phyloP scores from a whole-genome alignment of 176 grass and related monocot species.

The Urochloa ruziziensis region DNA sequence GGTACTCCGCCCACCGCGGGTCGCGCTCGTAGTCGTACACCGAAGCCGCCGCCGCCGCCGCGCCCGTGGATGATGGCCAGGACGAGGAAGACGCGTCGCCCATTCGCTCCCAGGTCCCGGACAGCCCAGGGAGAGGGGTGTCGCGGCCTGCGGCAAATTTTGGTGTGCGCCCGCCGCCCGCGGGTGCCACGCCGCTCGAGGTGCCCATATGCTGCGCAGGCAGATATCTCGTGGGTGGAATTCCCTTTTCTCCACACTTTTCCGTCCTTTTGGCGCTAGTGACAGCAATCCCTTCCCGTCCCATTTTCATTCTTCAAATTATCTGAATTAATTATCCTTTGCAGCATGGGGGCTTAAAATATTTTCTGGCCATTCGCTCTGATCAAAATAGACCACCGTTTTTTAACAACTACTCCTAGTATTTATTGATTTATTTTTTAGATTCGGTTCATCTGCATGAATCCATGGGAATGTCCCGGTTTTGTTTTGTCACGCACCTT shows the following conservation, averaged over 20 bases:
- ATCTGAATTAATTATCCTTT: background rate
- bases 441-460: background rate
- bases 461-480: too few species aligned
- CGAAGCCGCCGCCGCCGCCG: slow-evolving; percentile 50
- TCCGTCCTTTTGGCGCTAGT: background rate
- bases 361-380: background rate
- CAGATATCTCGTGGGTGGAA: background rate
- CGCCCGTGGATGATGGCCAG: slow-evolving; percentile 35
- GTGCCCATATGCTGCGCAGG: background rate
- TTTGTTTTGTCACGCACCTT: too few species aligned
- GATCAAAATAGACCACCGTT: too few species aligned
- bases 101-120: background rate
- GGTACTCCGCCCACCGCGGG: slow-evolving; percentile 53
- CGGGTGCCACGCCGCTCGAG: background rate
- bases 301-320: background rate
- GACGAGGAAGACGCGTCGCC: slow-evolving; percentile 15
- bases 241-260: background rate
- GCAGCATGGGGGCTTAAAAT: background rate
- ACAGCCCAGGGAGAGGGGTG: background rate
- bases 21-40: slow-evolving; percentile 64
- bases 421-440: too few species aligned
- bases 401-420: background rate
- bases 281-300: background rate
- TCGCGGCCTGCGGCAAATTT: background rate
- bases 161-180: background rate